Evolutionary conservation across 306 rosid species (phyloP).

Genomic region (Cucumis sativus): Cucumber_9930_V3 NC_026657.2:8148501-8149000

Average conservation of each 20-base stretch:
- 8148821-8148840: too few species aligned
- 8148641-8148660: not conserved
- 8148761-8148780: not conserved
- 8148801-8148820: too few species aligned
- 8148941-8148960: too few species aligned
- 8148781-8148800: not conserved
- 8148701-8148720: conserved; percentile 1
- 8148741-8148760: not conserved
- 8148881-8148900: not conserved
- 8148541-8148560: not conserved
- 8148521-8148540: not conserved
- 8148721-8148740: not conserved
- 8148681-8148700: not conserved
- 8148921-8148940: too few species aligned
- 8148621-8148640: not conserved
- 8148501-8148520: conserved; percentile 5
- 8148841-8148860: too few species aligned
- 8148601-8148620: not conserved
- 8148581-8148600: not conserved
- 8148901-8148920: too few species aligned
- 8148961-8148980: too few species aligned
- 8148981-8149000: too few species aligned
- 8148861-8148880: not conserved
- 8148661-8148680: not conserved
- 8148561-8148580: not conserved